phyloP scores from a whole-genome alignment of 1,284 basidiomycete species.

The Irpex sp. region DNA sequence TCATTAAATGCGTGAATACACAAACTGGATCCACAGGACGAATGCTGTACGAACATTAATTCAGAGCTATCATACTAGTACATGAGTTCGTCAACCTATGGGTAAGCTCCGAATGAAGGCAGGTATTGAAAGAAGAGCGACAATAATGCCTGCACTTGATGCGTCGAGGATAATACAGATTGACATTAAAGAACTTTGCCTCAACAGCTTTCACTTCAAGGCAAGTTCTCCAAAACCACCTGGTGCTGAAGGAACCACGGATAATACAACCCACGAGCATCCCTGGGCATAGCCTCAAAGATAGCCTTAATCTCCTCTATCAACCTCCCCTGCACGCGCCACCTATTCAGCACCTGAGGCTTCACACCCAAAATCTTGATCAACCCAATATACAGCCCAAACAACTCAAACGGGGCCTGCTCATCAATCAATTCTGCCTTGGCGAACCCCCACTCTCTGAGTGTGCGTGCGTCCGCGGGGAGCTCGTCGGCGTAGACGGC shows the following conservation, averaged over 20 bases:
- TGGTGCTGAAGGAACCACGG: constrained; percentile 34
- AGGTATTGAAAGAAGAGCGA: too few species aligned
- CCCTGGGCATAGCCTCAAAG: constrained; percentile 23
- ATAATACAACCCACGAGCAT: constrained; percentile 25
- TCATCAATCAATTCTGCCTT: constrained; percentile 13
- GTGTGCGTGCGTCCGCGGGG: neutral
- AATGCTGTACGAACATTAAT: too few species aligned
- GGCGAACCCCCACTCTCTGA: constrained; percentile 33
- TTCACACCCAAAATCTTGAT: constrained; percentile 19
- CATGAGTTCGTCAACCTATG: too few species aligned
- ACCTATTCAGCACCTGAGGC: constrained; percentile 28
- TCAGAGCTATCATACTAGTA: too few species aligned
- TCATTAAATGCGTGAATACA: too few species aligned
- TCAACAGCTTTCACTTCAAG: neutral
- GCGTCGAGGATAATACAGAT: too few species aligned
- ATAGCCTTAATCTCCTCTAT: constrained; percentile 29
- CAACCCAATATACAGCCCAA: constrained; percentile 32
- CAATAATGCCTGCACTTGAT: too few species aligned
- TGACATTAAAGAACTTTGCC: neutral
- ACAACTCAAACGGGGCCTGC: constrained; percentile 18
- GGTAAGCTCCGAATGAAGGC: too few species aligned
- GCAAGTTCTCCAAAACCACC: constrained; percentile 22
- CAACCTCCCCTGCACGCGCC: constrained; percentile 29
- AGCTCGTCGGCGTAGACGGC: neutral
- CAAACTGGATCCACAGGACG: too few species aligned